Conservation (phyloP, 208 protist species). For the Herpetomonas samuelpessoai region DNA sequence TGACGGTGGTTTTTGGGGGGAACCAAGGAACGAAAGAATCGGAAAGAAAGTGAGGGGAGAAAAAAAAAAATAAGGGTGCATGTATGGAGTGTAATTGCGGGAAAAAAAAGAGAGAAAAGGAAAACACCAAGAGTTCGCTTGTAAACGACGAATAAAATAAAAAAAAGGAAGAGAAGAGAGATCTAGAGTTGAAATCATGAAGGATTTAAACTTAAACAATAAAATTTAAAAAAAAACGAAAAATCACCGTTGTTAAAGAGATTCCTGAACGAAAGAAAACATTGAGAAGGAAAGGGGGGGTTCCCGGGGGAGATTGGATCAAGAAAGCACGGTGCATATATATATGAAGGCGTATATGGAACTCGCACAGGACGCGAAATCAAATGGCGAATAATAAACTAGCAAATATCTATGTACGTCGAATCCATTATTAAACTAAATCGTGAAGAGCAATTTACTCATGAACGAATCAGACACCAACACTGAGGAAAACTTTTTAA, state of each 20-base stretch:
- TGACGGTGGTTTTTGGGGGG: neutral
- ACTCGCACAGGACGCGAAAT: neutral
- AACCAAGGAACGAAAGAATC: slow-evolving; percentile 4
- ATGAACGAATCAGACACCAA: neutral
- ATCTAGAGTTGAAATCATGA: neutral
- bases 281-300: neutral
- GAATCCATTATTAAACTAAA: too few species aligned
- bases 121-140: neutral
- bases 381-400: neutral
- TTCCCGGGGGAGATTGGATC: neutral
- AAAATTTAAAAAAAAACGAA: neutral
- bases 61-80: slow-evolving; percentile 3
- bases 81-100: neutral
- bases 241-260: too few species aligned
- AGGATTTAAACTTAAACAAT: neutral
- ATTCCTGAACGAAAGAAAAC: neutral
- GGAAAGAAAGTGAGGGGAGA: slow-evolving; percentile 4
- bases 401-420: too few species aligned
- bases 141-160: slow-evolving; percentile 1
- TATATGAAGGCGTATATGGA: slow-evolving; percentile 6
- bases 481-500: slow-evolving; percentile 3
- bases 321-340: neutral
- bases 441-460: too few species aligned
- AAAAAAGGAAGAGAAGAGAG: slow-evolving; percentile 4
- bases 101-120: slow-evolving; percentile 10